Conservation (phyloP, 2,329 filamentous ascomycete genomes). For the Capronia americana region DNA sequence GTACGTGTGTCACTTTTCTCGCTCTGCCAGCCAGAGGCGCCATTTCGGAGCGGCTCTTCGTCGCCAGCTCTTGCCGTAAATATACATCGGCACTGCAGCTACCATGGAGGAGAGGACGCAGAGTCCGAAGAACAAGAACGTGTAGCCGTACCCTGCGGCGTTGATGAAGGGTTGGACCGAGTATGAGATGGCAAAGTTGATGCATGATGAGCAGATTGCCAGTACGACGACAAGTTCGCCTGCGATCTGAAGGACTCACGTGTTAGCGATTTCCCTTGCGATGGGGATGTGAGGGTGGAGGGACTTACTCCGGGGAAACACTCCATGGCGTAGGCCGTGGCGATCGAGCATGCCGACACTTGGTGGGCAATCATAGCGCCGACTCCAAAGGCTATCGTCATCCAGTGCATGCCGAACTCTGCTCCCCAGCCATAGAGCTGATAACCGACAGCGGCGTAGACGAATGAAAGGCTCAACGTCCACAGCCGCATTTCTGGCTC, state of each 20-base stretch:
- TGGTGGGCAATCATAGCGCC: conserved; percentile 52
- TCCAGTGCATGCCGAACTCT: conserved; percentile 40
- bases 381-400: conserved; percentile 46
- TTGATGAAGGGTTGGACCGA: conserved; percentile 51
- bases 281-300: background rate
- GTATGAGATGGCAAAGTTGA: conserved; percentile 47
- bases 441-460: conserved; percentile 24
- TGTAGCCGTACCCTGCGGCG: conserved; percentile 23
- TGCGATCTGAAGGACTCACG: conserved; percentile 41
- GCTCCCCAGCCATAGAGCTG: conserved; percentile 27
- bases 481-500: conserved; percentile 42
- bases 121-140: conserved; percentile 24
- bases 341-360: conserved; percentile 49
- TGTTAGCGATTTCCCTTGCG: conserved; percentile 20
- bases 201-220: conserved; percentile 44
- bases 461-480: conserved; percentile 44
- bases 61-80: conserved; percentile 27
- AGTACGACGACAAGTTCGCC: conserved; percentile 49
- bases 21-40: conserved; percentile 21
- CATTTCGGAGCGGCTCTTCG: conserved; percentile 21
- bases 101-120: conserved; percentile 23
- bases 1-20: conserved; percentile 2
- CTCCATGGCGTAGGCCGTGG: conserved; percentile 53
- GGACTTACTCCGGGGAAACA: conserved; percentile 46
- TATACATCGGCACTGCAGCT: conserved; percentile 22